These are phyloP conservation scores for Acanthamoeba castellanii DNA, from an alignment of 208 protist species.

Conservation along the genomic window DNA sequence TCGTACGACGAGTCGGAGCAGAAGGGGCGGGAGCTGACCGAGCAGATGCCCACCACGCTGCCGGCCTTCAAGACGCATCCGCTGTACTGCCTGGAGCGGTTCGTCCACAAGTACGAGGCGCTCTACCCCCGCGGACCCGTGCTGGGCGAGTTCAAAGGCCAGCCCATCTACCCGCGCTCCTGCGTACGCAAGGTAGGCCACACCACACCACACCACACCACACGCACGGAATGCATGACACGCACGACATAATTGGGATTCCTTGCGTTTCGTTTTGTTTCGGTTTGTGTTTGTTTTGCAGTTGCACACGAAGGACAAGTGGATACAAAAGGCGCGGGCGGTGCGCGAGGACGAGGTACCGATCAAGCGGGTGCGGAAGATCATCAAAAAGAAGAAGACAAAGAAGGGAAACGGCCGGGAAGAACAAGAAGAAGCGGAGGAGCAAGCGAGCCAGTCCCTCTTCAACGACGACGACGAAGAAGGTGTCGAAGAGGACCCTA, in stretches of 20 bases:
- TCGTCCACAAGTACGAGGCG: conserved; percentile 56
- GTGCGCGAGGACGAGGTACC: conserved; percentile 23
- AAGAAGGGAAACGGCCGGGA: neutral
- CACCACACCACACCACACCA: no score
- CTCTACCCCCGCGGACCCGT: conserved; percentile 34
- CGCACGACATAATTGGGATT: no score
- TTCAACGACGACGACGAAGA: conserved; percentile 4
- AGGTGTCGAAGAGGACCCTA: neutral
- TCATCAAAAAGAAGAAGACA: conserved; percentile 3
- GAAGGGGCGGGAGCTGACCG: conserved; percentile 32
- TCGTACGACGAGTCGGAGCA: conserved; percentile 36
- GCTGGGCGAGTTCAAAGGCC: conserved; percentile 17
- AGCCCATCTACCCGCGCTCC: conserved; percentile 33
- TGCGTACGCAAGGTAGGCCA: conserved; percentile 17
- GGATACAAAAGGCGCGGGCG: conserved; percentile 33
- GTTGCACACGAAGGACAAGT: conserved; percentile 65
- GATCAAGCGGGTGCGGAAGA: conserved; percentile 28
- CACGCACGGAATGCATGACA: no score
- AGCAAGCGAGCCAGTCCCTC: neutral
- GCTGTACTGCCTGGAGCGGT: conserved; percentile 51
- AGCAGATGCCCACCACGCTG: conserved; percentile 47
- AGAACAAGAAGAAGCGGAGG: conserved; percentile 1
- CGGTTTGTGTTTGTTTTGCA: neutral
- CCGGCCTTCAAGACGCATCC: conserved; percentile 49
- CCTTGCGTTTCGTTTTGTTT: no score